Base-by-base conservation (phyloP, 108 stramenopile genomes). In the Skeletonema grethae region DNA sequence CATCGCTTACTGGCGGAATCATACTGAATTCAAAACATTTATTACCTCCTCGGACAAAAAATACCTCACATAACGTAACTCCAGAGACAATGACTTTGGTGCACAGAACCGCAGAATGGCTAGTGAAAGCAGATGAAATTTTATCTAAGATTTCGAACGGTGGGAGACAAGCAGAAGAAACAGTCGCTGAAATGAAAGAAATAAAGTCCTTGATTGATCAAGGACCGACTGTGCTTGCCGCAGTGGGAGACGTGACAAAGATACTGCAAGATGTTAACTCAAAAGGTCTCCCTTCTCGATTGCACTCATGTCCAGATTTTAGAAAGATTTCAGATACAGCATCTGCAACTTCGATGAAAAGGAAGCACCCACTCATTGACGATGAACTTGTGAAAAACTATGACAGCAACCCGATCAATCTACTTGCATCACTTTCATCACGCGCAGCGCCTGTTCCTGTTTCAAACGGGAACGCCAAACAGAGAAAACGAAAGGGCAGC, bases 181-280 rank as follows among this genome's bases (percentile, higher is more conserved):
- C 87, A 1, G 85, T 85, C 68, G 69, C 76, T 60, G 84, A 94
- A 77, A 88, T 91, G 87, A 72, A 83, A 56, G 89, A 85, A 72
- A 82, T 94, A 32, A 81, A 85, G 50, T 57, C 78, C 12, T 76
- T 92, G 30, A 86, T 94, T 32, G 67, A 86, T 56, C 89, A 91
- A 85, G 88, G 57, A 55, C 73, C 80, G 34, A 56, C 48, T 28
- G 43, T 81, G 31, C 69, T 81, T 58, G 28, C 69, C 46, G 59
- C 56, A 46, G 61, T 68, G 55, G 31, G 29, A n/a, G 72, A 67
- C 13, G 32, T 82, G 18, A 32, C 80, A 63, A 59, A 30, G 36
- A 50, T 63, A n/a, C 30, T 76, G 38, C 20, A 18, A 11, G n/a
- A 61, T 30, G 20, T 16, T 8, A 60, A 63, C 3, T n/a, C 58